Conservation (phyloP, 345 rosid genomes). For the Ricinus communis region DNA sequence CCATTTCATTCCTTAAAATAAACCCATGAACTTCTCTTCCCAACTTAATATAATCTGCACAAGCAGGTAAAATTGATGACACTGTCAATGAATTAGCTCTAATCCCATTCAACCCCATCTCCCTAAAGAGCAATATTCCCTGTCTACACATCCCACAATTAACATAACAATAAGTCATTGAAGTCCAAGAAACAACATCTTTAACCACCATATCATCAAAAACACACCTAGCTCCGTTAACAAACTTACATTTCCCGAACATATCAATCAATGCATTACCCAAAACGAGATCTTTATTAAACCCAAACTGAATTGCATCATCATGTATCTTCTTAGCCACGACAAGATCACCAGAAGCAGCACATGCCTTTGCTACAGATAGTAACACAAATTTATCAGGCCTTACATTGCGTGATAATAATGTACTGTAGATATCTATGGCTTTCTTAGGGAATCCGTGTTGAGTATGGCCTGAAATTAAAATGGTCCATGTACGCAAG, state of each 20-base stretch:
- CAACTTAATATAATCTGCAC: constrained; percentile 11
- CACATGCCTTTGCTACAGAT: constrained; percentile 25
- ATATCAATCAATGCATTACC: constrained; percentile 36
- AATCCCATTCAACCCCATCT: constrained; percentile 25
- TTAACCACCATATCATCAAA: constrained; percentile 23
- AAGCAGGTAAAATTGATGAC: constrained; percentile 27
- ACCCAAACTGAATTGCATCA: constrained; percentile 15
- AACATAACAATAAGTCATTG: constrained; percentile 29
- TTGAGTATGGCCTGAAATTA: constrained; percentile 23
- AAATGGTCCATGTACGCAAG: constrained; percentile 22
- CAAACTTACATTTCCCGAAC: constrained; percentile 25
- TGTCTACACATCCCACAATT: constrained; percentile 17
- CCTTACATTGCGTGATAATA: constrained; percentile 9
- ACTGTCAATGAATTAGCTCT: constrained; percentile 27
- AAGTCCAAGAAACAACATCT: constrained; percentile 36
- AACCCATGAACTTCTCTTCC: constrained; percentile 34
- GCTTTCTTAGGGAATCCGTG: constrained; percentile 25
- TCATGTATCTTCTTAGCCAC: constrained; percentile 29
- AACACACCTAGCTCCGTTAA: constrained; percentile 22
- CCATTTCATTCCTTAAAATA: constrained; percentile 26
- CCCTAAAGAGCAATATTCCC: constrained; percentile 17
- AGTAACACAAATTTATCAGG: constrained; percentile 26
- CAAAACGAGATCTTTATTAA: constrained; percentile 14
- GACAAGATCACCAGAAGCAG: constrained; percentile 18
- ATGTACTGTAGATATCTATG: neutral